Evolutionary conservation across 1,139 yeast genomes (phyloP).

Genomic region (Saccharomyces uvarum): DNA sequence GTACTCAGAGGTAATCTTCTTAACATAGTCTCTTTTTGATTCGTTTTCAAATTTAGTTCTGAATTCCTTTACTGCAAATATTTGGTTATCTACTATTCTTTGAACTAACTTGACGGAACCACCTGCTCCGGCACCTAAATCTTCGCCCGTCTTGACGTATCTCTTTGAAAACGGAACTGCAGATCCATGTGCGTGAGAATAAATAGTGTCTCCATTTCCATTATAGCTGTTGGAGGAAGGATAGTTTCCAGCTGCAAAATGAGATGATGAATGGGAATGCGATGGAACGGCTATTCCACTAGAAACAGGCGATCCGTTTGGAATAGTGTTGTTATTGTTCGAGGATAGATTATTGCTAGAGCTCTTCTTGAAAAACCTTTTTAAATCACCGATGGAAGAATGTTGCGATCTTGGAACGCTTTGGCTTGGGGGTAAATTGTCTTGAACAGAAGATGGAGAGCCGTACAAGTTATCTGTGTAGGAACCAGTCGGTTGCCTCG

Average conservation of each 20-base stretch:
- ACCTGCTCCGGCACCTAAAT: conserved; percentile 93
- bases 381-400: conserved; percentile 68
- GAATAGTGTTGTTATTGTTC: conserved; percentile 14
- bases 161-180: conserved; percentile 55
- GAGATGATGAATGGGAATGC: conserved; percentile 12
- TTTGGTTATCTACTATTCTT: conserved; percentile 57
- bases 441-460: conserved; percentile 24
- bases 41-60: conserved; percentile 72
- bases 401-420: conserved; percentile 38
- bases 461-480: conserved; percentile 23
- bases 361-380: conserved; percentile 49
- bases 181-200: conserved; percentile 28
- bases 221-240: conserved; percentile 19
- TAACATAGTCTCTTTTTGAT: conserved; percentile 77
- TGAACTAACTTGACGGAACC: conserved; percentile 78
- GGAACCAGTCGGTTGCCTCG: conserved; percentile 30
- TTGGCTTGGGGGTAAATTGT: conserved; percentile 23
- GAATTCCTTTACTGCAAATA: conserved; percentile 90
- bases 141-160: conserved; percentile 77
- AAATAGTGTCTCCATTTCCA: conserved; percentile 27
- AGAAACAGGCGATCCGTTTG: conserved; percentile 22
- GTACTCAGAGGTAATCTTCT: conserved; percentile 90
- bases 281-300: conserved; percentile 13
- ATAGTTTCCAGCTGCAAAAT: conserved; percentile 14
- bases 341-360: conserved; percentile 10